phyloP scores from a whole-genome alignment of 202 grass and related monocot species.

The Setaria italica region DNA sequence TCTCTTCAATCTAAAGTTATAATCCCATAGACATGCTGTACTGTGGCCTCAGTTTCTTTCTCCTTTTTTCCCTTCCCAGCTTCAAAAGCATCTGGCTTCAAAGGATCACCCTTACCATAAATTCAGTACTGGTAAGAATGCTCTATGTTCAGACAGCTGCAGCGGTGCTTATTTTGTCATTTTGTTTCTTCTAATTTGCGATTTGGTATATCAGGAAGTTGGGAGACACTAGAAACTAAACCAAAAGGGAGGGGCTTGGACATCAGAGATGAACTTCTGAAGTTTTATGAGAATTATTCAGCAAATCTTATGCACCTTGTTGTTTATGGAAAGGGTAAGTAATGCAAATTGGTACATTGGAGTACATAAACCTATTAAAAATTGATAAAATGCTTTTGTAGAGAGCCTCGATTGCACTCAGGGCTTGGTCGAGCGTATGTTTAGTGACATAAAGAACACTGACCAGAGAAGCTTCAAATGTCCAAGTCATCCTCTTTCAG shows the following conservation, averaged over 20 bases:
- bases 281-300: slow-evolving; percentile 93
- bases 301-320: slow-evolving; percentile 87
- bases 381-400: slow-evolving; percentile 55
- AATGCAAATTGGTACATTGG: slow-evolving; percentile 25
- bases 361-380: slow-evolving; percentile 31
- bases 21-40: neutral
- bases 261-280: slow-evolving; percentile 80
- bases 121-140: slow-evolving; percentile 79
- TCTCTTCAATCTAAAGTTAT: neutral
- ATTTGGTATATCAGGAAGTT: slow-evolving; percentile 68
- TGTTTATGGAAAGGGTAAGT: slow-evolving; percentile 82
- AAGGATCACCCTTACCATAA: slow-evolving; percentile 97
- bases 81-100: slow-evolving; percentile 85
- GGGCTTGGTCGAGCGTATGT: slow-evolving; percentile 62
- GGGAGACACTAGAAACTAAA: slow-evolving; percentile 87
- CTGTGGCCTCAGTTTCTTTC: slow-evolving; percentile 27
- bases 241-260: slow-evolving; percentile 83
- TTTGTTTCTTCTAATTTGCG: slow-evolving; percentile 17
- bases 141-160: slow-evolving; percentile 9
- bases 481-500: slow-evolving; percentile 59
- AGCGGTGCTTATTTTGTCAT: slow-evolving; percentile 20
- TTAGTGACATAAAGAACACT: slow-evolving; percentile 59
- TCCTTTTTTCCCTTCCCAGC: slow-evolving; percentile 52
- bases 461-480: slow-evolving; percentile 65
- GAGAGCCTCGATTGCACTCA: slow-evolving; percentile 78